Base-by-base conservation (phyloP, 306 rosid species). In the Rubus parviflorus region DNA sequence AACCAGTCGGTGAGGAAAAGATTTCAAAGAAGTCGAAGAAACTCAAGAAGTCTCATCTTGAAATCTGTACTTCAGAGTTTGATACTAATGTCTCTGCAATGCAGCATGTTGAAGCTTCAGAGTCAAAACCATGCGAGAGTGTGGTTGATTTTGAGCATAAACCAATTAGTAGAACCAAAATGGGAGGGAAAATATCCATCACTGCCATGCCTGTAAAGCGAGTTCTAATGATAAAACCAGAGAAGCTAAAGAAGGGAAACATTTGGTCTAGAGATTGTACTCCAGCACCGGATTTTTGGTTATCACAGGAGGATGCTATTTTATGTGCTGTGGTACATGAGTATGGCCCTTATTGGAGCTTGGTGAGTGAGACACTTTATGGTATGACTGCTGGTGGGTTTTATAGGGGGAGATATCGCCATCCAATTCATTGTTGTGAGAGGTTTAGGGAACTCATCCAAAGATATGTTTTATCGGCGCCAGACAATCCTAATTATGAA, bases 401-500 rank as follows among this genome's bases (percentile, higher is more conserved):
- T 76, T 90, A 89, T 79, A 83, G 93, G 87, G 99, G 99, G 53
- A 87, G 96, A 75, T 92, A 89, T 83, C 97, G 97, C 48, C 99
- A 92, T 92, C 96, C 97, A 37, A 93, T 84, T 74, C 97, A 92
- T 88, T 95, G 97, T 74, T 92, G 99, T 79, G 99, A 95, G 88
- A 90, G 99, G 78, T 95, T 84, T 76, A 85, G 99, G 79, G 99
- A 95, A 77, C 91, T 95, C 65, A 81, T 95, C 78, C 97, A 95
- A 77, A 90, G 81, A 72, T 87, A 90, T 83, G 86, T 95, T 56
- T 78, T 92, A 81, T 85, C 87, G 57, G 75, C 87, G 0, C 73
- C 90, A 16, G 97, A 95, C 75, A 85, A 86, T 83, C 83, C 90
- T 65, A 92, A 87, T 83, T 78, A 79, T 74, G 99, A 95, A 73